A percentile compares a stretch with the other conserved stretches of the same genome.
Conservation (phyloP, 1,284 basidiomycete genomes). For the Marasmius sp. region DNA sequence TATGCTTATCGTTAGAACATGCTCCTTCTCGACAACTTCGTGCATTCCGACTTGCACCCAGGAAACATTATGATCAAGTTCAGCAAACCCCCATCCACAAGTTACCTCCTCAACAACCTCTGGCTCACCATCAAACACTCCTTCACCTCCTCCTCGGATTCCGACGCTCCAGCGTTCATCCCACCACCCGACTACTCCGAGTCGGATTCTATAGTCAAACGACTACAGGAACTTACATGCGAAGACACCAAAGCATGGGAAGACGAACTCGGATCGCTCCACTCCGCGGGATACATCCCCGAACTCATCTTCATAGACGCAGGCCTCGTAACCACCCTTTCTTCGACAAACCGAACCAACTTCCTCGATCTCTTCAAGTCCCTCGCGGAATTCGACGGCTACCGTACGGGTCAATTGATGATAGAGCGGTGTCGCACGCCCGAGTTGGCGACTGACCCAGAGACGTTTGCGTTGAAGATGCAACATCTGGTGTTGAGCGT, state of each 20-base stretch:
- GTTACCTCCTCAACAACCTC: slow-evolving; percentile 57
- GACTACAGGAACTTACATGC: slow-evolving; percentile 54
- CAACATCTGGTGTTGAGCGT: slow-evolving; percentile 93
- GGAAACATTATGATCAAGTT: slow-evolving; percentile 99
- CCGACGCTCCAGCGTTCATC: slow-evolving; percentile 36
- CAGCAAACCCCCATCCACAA: slow-evolving; percentile 72
- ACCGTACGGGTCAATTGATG: slow-evolving; percentile 94
- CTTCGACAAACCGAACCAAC: slow-evolving; percentile 81
- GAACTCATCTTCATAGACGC: slow-evolving; percentile 97
- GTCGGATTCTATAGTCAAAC: slow-evolving; percentile 69
- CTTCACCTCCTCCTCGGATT: slow-evolving; percentile 30
- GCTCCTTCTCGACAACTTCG: slow-evolving; percentile 97
- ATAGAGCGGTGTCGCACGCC: slow-evolving; percentile 93
- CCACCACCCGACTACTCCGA: slow-evolving; percentile 39
- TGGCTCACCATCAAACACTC: slow-evolving; percentile 39
- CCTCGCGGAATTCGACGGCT: slow-evolving; percentile 95
- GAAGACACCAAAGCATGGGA: slow-evolving; percentile 71
- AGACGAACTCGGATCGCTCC: slow-evolving; percentile 64
- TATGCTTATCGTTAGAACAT: slow-evolving; percentile 69
- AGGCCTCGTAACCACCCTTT: slow-evolving; percentile 88
- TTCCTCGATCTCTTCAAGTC: slow-evolving; percentile 97
- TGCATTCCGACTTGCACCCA: slow-evolving; percentile 92
- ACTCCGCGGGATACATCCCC: slow-evolving; percentile 81
- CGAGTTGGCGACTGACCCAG: slow-evolving; percentile 86
- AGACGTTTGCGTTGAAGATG: slow-evolving; percentile 96